These are phyloP conservation scores for Lentinula sp. DNA, from an alignment of 768 basidiomycete genomes.

Conservation along the genomic window DNA sequence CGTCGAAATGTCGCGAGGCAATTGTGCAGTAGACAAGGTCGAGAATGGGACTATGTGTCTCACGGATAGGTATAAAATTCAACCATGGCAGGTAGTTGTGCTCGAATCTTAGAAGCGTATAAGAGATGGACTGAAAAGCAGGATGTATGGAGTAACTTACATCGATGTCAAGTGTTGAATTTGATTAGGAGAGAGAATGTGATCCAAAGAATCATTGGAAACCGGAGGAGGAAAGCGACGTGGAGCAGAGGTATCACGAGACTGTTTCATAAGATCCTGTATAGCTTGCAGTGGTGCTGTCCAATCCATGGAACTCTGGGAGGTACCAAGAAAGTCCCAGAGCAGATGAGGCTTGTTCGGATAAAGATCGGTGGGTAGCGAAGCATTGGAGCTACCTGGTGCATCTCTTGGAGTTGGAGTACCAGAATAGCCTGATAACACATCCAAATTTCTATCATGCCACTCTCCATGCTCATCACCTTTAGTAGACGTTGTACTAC, in stretches of 20 bases:
- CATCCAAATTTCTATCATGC: not conserved
- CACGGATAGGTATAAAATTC: constrained; percentile 25
- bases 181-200: constrained; percentile 23
- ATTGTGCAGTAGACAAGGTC: constrained; percentile 35
- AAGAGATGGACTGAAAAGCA: not conserved
- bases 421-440: not conserved
- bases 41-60: constrained; percentile 22
- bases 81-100: constrained; percentile 37
- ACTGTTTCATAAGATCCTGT: constrained; percentile 25
- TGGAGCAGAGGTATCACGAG: constrained; percentile 3
- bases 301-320: constrained; percentile 28
- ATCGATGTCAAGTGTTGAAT: constrained; percentile 22
- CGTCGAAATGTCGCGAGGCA: constrained; percentile 31
- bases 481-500: not conserved
- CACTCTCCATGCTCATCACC: not conserved
- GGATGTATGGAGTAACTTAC: constrained; percentile 15
- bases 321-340: constrained; percentile 30
- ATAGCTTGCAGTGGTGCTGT: constrained; percentile 34
- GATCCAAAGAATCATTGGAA: constrained; percentile 18
- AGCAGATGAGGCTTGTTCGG: constrained; percentile 10
- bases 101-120: constrained; percentile 24
- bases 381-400: not conserved
- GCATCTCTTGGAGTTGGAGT: not conserved
- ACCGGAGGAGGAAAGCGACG: constrained; percentile 15
- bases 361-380: not conserved